These are phyloP conservation scores for Porodaedalea pini DNA, from an alignment of 1,284 basidiomycete species.

Conservation along the genomic window DNA sequence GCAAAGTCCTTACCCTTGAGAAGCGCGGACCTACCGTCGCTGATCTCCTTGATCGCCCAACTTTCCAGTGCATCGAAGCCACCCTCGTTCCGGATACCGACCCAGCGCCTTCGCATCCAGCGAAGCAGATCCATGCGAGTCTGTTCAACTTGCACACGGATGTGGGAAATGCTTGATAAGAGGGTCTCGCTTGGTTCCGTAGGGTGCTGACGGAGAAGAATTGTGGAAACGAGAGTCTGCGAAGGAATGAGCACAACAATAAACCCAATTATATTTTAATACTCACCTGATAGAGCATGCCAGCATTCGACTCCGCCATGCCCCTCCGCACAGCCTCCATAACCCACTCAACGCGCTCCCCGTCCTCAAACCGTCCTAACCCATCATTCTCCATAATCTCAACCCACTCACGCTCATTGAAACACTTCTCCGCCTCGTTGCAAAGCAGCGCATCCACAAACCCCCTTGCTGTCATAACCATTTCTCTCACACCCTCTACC, in stretches of 20 bases:
- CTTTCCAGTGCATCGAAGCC: slow-evolving; percentile 79
- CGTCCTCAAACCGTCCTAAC: slow-evolving; percentile 62
- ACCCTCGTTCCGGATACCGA: slow-evolving; percentile 70
- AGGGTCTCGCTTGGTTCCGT: slow-evolving; percentile 56
- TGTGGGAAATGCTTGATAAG: slow-evolving; percentile 59
- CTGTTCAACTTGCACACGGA: slow-evolving; percentile 68
- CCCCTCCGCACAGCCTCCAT: slow-evolving; percentile 63
- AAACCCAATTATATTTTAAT: neutral
- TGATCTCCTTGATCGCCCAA: slow-evolving; percentile 87
- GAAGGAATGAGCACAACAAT: slow-evolving; percentile 8
- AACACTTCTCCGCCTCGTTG: slow-evolving; percentile 56
- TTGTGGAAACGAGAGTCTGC: slow-evolving; percentile 70
- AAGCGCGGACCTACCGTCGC: slow-evolving; percentile 55
- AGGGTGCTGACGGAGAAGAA: slow-evolving; percentile 67
- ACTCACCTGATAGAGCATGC: slow-evolving; percentile 68
- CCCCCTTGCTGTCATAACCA: slow-evolving; percentile 58
- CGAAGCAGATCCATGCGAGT: slow-evolving; percentile 65
- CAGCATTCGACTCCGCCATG: slow-evolving; percentile 58
- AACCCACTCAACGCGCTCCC: slow-evolving; percentile 66
- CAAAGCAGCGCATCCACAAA: slow-evolving; percentile 60
- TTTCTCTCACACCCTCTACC: slow-evolving; percentile 62
- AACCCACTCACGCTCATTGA: slow-evolving; percentile 65
- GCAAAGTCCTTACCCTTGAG: too few relatives aligned
- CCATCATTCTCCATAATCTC: slow-evolving; percentile 70
- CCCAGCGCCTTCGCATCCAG: slow-evolving; percentile 63